These are phyloP conservation scores for Helianthus tuberosus DNA, from an alignment of 129 eudicot genomes.

Conservation along the genomic window DNA sequence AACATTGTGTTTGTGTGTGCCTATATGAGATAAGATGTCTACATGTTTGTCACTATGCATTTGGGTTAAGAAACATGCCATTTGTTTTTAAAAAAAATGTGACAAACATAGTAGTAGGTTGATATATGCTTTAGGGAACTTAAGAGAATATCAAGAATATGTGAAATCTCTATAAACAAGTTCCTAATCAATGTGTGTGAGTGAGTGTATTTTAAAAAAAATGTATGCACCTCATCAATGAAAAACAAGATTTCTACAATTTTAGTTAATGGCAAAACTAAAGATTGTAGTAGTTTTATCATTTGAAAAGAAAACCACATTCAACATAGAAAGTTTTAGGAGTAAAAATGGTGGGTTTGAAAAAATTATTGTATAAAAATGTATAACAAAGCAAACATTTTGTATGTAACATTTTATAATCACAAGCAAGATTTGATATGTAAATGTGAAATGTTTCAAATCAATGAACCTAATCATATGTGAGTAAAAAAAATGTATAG, in stretches of 20 bases:
- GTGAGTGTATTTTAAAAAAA: background rate
- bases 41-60: slow-evolving; percentile 12
- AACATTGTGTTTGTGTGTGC: background rate
- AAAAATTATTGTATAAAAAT: background rate
- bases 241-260: slow-evolving; percentile 5
- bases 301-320: background rate
- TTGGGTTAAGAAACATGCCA: slow-evolving; percentile 1
- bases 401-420: background rate
- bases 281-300: slow-evolving; percentile 4
- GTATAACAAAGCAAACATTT: background rate
- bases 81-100: background rate
- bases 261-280: slow-evolving; percentile 11
- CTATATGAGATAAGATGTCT: slow-evolving; percentile 9
- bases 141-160: background rate
- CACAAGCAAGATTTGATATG: background rate
- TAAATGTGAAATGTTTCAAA: background rate
- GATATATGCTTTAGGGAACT: slow-evolving; percentile 7
- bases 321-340: background rate
- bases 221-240: background rate
- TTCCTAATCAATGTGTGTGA: slow-evolving; percentile 15
- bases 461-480: slow-evolving; percentile 2
- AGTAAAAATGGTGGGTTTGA: background rate
- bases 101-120: slow-evolving; percentile 13
- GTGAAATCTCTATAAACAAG: background rate
- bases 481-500: background rate